Percentiles rank a stretch among this genome's conserved stretches.
Evolutionary conservation across 192 early-diverging fungal genomes (phyloP).

Genomic region (Allomyces macrogynus): DNA sequence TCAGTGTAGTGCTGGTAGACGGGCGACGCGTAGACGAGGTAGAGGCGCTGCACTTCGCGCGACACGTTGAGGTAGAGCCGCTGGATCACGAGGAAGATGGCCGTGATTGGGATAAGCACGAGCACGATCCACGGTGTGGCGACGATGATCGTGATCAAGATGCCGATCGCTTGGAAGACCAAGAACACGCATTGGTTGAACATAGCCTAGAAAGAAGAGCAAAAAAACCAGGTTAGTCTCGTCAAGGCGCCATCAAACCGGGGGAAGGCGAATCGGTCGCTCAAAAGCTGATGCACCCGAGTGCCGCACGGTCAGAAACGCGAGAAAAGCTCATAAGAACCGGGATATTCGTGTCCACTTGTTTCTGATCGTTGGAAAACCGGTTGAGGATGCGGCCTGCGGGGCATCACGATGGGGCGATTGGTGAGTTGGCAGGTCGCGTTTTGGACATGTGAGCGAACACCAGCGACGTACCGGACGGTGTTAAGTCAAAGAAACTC

Average conservation of each 20-base stretch:
- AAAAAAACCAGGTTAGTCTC: no score
- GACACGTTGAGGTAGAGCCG: slow-evolving; percentile 52
- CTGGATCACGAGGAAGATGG: slow-evolving; percentile 40
- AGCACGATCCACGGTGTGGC: slow-evolving; percentile 32
- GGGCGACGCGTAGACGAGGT: slow-evolving; percentile 52
- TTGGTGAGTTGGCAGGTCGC: slow-evolving; percentile 11
- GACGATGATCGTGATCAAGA: slow-evolving; percentile 29
- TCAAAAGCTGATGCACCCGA: no score
- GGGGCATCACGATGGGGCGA: background rate
- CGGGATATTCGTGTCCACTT: slow-evolving; percentile 43
- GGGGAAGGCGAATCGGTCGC: no score
- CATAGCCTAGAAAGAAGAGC: background rate
- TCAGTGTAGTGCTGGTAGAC: slow-evolving; percentile 69
- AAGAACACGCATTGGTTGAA: background rate
- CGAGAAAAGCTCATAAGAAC: slow-evolving; percentile 3
- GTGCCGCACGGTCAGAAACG: no score
- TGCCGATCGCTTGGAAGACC: slow-evolving; percentile 31
- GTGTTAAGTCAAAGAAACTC: slow-evolving; percentile 81
- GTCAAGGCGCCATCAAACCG: no score
- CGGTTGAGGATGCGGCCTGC: slow-evolving; percentile 49
- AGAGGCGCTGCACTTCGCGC: slow-evolving; percentile 75
- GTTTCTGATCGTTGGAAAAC: slow-evolving; percentile 72
- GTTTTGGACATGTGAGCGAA: slow-evolving; percentile 23
- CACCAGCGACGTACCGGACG: slow-evolving; percentile 25
- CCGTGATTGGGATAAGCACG: slow-evolving; percentile 33